These are phyloP conservation scores for Trypanosoma cruzi DNA, from an alignment of 208 protist species.

Conservation along the genomic window DNA sequence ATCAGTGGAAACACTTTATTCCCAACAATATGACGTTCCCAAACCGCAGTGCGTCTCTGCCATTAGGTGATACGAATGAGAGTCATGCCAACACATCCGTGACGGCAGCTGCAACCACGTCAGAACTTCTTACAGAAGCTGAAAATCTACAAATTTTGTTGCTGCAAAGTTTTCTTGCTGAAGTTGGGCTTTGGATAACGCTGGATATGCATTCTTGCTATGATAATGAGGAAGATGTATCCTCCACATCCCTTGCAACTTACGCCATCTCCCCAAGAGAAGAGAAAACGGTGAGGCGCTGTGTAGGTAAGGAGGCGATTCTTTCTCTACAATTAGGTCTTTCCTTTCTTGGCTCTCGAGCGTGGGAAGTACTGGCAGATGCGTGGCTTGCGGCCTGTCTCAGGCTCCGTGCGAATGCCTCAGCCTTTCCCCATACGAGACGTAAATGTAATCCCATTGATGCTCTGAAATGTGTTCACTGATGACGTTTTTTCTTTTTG, in stretches of 20 bases:
- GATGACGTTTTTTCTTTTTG: not conserved
- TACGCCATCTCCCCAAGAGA: not conserved
- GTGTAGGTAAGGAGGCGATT: constrained; percentile 29
- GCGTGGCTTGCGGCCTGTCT: constrained; percentile 19
- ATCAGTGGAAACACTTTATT: constrained; percentile 29
- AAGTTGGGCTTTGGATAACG: constrained; percentile 25
- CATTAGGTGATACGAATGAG: not conserved
- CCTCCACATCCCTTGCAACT: not conserved
- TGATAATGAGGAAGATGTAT: constrained; percentile 31
- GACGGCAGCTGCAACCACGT: not conserved
- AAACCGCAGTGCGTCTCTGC: not conserved
- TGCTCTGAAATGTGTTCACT: not conserved
- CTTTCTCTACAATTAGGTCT: constrained; percentile 21
- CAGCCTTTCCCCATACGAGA: not conserved
- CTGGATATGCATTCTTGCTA: constrained; percentile 25
- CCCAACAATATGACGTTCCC: not conserved
- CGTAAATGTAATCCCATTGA: constrained; percentile 8
- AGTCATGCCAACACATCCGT: not conserved
- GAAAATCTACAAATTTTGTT: constrained; percentile 26
- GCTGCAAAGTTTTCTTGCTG: constrained; percentile 20
- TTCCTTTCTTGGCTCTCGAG: constrained; percentile 26
- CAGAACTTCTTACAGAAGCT: constrained; percentile 10
- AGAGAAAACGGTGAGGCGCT: not conserved
- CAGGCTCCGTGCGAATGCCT: not conserved
- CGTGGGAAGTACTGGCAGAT: constrained; percentile 35